These are phyloP conservation scores for Berberis vulgaris DNA, from an alignment of 164 flowering plant species.

Conservation along the genomic window DNA sequence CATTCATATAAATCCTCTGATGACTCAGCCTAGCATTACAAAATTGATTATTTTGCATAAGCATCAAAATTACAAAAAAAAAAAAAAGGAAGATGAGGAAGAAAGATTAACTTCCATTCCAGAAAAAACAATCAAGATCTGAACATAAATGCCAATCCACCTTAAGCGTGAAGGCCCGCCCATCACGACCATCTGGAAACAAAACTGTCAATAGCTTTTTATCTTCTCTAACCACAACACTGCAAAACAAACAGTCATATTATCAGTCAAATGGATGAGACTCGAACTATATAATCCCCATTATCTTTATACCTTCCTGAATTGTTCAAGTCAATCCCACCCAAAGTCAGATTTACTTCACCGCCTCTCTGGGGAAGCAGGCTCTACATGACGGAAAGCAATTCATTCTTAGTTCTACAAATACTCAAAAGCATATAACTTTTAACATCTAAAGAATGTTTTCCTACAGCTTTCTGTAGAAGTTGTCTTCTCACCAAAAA, in stretches of 20 bases:
- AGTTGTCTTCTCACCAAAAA: no score
- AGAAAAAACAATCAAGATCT: constrained; percentile 1
- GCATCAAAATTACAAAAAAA: not conserved
- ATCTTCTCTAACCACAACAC: constrained; percentile 97
- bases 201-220: constrained; percentile 88
- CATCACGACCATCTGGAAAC: constrained; percentile 99
- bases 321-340: constrained; percentile 97
- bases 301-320: constrained; percentile 73
- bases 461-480: no score
- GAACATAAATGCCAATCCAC: constrained; percentile 24
- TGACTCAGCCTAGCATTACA: constrained; percentile 70
- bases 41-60: not conserved
- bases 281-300: not conserved
- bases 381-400: constrained; percentile 38
- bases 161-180: constrained; percentile 96
- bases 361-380: constrained; percentile 93
- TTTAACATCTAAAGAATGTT: no score
- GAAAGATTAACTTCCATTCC: not conserved
- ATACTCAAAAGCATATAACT: no score
- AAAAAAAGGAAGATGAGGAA: not conserved
- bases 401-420: no score
- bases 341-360: constrained; percentile 94
- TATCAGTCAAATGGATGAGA: constrained; percentile 6
- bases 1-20: constrained; percentile 93
- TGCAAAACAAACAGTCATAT: constrained; percentile 23